These are phyloP conservation scores for Fusarium subglutinans DNA, from an alignment of 2,329 filamentous ascomycete species.

Conservation along the genomic window DNA sequence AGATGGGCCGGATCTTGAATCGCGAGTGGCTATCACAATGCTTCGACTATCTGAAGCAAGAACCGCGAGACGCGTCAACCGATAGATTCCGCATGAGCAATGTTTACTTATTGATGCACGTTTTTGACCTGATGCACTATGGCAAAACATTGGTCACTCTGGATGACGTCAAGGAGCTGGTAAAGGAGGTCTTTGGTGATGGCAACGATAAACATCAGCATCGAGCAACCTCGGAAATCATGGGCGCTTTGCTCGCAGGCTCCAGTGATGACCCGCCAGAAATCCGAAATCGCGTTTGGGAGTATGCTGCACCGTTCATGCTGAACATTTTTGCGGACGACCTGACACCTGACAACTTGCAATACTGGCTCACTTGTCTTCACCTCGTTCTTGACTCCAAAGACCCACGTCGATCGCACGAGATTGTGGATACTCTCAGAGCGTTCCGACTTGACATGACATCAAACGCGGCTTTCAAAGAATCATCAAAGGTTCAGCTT, in stretches of 20 bases:
- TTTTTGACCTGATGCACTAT: slow-evolving; percentile 89
- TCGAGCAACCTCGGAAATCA: slow-evolving; percentile 91
- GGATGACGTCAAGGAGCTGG: slow-evolving; percentile 86
- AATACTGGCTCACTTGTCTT: slow-evolving; percentile 94
- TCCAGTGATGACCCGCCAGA: slow-evolving; percentile 81
- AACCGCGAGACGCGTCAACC: slow-evolving; percentile 81
- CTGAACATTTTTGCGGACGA: slow-evolving; percentile 88
- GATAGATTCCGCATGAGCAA: slow-evolving; percentile 92
- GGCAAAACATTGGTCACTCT: slow-evolving; percentile 81
- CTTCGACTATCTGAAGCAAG: slow-evolving; percentile 95
- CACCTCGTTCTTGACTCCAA: slow-evolving; percentile 89
- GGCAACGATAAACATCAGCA: slow-evolving; percentile 98
- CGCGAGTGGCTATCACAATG: slow-evolving; percentile 86
- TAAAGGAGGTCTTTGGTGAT: slow-evolving; percentile 82
- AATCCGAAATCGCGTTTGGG: slow-evolving; percentile 82
- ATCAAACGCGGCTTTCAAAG: slow-evolving; percentile 98
- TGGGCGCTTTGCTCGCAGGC: slow-evolving; percentile 84
- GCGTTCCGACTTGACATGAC: slow-evolving; percentile 91
- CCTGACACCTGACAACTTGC: slow-evolving; percentile 90
- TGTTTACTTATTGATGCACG: slow-evolving; percentile 85
- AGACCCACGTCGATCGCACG: slow-evolving; percentile 87
- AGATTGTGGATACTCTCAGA: slow-evolving; percentile 83
- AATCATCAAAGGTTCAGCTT: slow-evolving; percentile 93
- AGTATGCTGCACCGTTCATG: slow-evolving; percentile 88
- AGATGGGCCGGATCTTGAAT: slow-evolving; percentile 83